Conservation (phyloP, 805 yeast species). For the Zygosaccharomyces siamensis region DNA sequence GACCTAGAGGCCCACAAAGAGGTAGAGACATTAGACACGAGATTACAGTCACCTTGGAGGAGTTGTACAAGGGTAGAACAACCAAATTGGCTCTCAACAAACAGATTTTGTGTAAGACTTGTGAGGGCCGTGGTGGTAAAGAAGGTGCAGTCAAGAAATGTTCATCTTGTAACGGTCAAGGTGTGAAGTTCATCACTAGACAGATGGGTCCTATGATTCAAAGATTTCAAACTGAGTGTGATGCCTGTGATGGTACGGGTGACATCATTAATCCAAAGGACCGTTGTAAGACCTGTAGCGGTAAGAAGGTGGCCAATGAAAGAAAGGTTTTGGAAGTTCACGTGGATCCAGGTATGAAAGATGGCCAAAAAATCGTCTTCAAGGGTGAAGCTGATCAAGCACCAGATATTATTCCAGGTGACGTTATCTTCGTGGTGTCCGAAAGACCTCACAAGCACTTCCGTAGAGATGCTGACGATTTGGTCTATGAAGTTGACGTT, state of each 20-base stretch:
- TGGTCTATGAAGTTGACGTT: conserved; percentile 77
- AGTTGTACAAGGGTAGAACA: conserved; percentile 87
- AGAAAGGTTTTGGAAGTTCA: conserved; percentile 92
- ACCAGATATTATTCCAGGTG: conserved; percentile 94
- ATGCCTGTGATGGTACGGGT: conserved; percentile 87
- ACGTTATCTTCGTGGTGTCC: conserved; percentile 85
- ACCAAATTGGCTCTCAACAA: conserved; percentile 91
- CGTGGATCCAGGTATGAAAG: conserved; percentile 94
- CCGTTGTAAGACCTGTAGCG: conserved; percentile 81
- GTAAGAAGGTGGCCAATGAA: conserved; percentile 82
- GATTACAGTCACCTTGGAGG: conserved; percentile 81
- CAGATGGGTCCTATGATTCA: conserved; percentile 99
- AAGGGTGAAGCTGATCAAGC: conserved; percentile 97
- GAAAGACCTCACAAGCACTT: conserved; percentile 83
- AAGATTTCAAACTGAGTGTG: conserved; percentile 94
- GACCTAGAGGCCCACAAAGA: conserved; percentile 77
- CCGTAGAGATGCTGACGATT: conserved; percentile 85
- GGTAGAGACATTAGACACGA: conserved; percentile 91
- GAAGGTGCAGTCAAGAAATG: conserved; percentile 86
- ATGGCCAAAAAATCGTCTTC: conserved; percentile 87
- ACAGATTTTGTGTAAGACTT: conserved; percentile 78
- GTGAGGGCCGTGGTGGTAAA: conserved; percentile 97
- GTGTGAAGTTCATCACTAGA: conserved; percentile 86
- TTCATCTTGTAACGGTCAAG: conserved; percentile 83
- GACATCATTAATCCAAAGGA: conserved; percentile 81